Evolutionary conservation across 2,329 filamentous ascomycete genomes (phyloP).

Genomic region (Fusarium albidum): DNA sequence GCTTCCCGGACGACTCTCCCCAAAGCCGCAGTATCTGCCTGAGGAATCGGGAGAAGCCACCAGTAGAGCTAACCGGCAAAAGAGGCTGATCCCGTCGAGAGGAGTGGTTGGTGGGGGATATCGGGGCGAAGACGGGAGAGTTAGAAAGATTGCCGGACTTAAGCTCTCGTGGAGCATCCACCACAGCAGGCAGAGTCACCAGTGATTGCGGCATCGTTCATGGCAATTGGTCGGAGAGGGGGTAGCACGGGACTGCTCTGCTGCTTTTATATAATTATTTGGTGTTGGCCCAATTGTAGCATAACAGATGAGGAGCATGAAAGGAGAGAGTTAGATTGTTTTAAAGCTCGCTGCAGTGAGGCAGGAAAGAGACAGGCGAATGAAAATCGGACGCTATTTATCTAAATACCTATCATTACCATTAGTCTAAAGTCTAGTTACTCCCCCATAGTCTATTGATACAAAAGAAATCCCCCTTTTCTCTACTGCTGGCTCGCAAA

Average conservation of each 20-base stretch:
- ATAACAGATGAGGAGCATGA: too few relatives aligned
- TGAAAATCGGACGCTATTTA: too few relatives aligned
- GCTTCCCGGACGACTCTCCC: slow-evolving; percentile 1
- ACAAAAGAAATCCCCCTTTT: not conserved
- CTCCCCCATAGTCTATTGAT: too few relatives aligned
- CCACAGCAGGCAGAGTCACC: slow-evolving; percentile 1
- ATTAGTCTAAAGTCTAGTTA: too few relatives aligned
- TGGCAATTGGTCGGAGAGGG: slow-evolving; percentile 3
- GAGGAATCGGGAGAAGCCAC: slow-evolving; percentile 5
- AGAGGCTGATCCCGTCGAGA: slow-evolving; percentile 3
- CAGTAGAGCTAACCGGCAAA: not conserved
- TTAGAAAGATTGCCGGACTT: not conserved
- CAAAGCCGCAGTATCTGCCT: slow-evolving; percentile 1
- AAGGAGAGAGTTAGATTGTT: too few relatives aligned
- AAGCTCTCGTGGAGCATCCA: slow-evolving; percentile 1
- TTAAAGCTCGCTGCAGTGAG: too few relatives aligned
- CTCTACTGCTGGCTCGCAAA: not conserved
- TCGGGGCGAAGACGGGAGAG: slow-evolving; percentile 2
- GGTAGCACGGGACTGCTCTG: too few relatives aligned
- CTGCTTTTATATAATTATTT: too few relatives aligned
- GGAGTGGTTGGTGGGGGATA: slow-evolving; percentile 5
- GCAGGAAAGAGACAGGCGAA: too few relatives aligned
- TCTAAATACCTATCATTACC: not conserved
- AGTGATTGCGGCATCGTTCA: slow-evolving; percentile 6
- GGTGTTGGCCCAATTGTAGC: too few relatives aligned